Conservation (phyloP, 192 early-diverging fungal genomes). For the Physocladia obscura region DNA sequence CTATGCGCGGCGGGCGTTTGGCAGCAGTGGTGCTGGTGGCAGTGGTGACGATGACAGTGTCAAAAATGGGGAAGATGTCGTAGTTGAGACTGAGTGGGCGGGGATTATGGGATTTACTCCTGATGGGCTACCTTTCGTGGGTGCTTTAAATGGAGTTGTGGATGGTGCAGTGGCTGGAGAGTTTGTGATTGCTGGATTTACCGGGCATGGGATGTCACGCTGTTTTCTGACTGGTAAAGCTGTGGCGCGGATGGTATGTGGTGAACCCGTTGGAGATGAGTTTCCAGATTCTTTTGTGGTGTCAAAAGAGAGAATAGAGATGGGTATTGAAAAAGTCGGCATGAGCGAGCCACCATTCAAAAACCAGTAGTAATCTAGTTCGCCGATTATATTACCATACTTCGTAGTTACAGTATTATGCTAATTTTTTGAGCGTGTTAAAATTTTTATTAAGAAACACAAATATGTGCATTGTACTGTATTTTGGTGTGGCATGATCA, state of each 20-base stretch:
- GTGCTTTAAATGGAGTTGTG: conserved; percentile 21
- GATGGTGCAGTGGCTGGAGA: not conserved
- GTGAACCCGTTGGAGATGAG: not conserved
- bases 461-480: too few relatives aligned
- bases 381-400: not conserved
- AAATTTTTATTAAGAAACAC: too few relatives aligned
- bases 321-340: not conserved
- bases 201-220: conserved; percentile 56
- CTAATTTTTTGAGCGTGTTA: too few relatives aligned
- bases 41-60: too few relatives aligned
- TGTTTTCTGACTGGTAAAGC: conserved; percentile 31
- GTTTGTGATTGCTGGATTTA: conserved; percentile 41
- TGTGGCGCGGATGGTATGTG: conserved; percentile 32
- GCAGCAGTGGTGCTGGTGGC: not conserved
- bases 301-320: not conserved
- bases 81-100: conserved; percentile 41
- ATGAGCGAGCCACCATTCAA: not conserved
- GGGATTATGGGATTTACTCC: conserved; percentile 53
- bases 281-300: conserved; percentile 22
- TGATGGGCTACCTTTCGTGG: conserved; percentile 42
- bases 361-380: not conserved
- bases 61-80: not conserved
- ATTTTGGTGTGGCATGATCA: too few relatives aligned
- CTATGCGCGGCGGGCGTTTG: conserved; percentile 25
- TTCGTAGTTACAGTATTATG: not conserved